Evolutionary conservation across 495 filamentous ascomycete species (phyloP).

Genomic region (Podospora comata): DNA sequence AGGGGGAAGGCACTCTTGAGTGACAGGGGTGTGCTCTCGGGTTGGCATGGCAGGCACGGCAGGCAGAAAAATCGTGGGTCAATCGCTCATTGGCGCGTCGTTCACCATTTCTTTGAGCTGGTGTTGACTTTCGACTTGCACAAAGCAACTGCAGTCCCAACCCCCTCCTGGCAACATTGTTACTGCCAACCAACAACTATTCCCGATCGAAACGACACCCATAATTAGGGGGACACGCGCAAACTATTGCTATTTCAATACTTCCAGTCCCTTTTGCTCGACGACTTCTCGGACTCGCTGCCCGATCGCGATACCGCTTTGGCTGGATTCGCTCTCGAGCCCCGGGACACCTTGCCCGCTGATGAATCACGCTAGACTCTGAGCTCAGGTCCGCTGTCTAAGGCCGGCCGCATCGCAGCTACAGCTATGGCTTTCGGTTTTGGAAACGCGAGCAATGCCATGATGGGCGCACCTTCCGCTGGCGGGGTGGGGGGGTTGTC

Average conservation of each 20-base stretch:
- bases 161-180: not conserved
- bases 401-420: constrained; percentile 28
- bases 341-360: constrained; percentile 8
- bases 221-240: not conserved
- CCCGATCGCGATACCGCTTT: constrained; percentile 8
- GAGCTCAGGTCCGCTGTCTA: constrained; percentile 29
- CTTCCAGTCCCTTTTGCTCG: not conserved
- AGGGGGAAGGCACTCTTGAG: constrained; percentile 16
- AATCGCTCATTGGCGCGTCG: constrained; percentile 2
- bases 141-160: not conserved
- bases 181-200: not conserved
- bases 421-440: constrained; percentile 68
- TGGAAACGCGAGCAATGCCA: constrained; percentile 31
- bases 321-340: not conserved
- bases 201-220: not conserved
- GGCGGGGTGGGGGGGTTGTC: constrained; percentile 41
- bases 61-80: constrained; percentile 33
- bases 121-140: not conserved
- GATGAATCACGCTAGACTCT: constrained; percentile 19
- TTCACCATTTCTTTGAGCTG: constrained; percentile 15
- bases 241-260: not conserved
- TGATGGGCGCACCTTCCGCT: constrained; percentile 24
- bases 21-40: constrained; percentile 13
- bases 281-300: not conserved
- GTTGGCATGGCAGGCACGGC: constrained; percentile 18